phyloP scores from a whole-genome alignment of 768 basidiomycete species.

The Boletus speciosus region DNA sequence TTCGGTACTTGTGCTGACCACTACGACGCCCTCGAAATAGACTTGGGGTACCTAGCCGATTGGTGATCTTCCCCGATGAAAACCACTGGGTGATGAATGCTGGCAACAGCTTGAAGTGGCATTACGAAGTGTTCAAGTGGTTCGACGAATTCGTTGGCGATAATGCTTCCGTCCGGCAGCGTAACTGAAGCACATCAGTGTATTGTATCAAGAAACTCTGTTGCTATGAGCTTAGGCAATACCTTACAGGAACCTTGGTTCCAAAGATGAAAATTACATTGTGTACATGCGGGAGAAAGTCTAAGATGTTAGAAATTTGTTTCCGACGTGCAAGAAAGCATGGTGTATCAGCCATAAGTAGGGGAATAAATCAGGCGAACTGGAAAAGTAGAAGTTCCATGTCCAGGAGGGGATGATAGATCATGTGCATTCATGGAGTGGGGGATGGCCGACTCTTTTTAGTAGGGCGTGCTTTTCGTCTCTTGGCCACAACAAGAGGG shows the following conservation, averaged over 20 bases:
- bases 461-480: constrained; percentile 15
- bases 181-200: constrained; percentile 7
- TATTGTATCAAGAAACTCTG: background rate
- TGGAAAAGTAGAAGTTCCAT: background rate
- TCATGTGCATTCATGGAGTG: constrained; percentile 4
- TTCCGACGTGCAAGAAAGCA: constrained; percentile 7
- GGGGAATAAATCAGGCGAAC: constrained; percentile 8
- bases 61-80: constrained; percentile 85
- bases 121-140: constrained; percentile 92
- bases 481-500: constrained; percentile 14
- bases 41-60: constrained; percentile 64
- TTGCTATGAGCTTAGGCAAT: background rate
- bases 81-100: constrained; percentile 90
- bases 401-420: background rate
- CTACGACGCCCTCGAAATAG: constrained; percentile 34
- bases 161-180: constrained; percentile 1
- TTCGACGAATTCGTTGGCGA: constrained; percentile 64
- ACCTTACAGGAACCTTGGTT: background rate
- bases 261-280: constrained; percentile 7
- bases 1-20: background rate
- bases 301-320: constrained; percentile 1
- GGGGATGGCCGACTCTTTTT: constrained; percentile 14
- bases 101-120: constrained; percentile 90
- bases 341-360: constrained; percentile 7
- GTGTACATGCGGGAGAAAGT: background rate